Evolutionary conservation across 352 stramenopile species (phyloP).

Genomic region (Pythium periplocum): DNA sequence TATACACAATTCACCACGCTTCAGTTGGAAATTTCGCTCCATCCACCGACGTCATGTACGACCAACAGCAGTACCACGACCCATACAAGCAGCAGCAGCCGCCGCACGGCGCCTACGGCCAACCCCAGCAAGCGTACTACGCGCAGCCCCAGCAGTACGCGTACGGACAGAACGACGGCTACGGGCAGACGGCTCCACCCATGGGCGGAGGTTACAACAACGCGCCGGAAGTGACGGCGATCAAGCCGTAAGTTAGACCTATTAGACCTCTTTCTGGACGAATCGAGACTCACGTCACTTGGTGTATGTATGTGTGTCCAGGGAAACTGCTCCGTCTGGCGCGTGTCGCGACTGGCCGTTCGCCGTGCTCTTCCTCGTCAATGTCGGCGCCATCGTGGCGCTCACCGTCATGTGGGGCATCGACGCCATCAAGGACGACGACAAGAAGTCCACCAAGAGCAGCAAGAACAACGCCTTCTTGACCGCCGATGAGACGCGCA

Average conservation of each 20-base stretch:
- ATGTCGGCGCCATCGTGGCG: slow-evolving; percentile 68
- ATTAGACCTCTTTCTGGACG: background rate
- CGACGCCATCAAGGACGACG: slow-evolving; percentile 43
- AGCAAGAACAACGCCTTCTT: slow-evolving; percentile 23
- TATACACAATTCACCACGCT: too few relatives aligned
- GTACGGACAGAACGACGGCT: slow-evolving; percentile 16
- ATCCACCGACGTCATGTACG: slow-evolving; percentile 23
- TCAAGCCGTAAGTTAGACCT: slow-evolving; percentile 55
- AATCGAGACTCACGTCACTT: background rate
- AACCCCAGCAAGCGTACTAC: slow-evolving; percentile 9
- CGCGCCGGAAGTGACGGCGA: slow-evolving; percentile 46
- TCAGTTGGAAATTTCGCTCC: background rate
- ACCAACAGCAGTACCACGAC: slow-evolving; percentile 25
- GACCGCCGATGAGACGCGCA: slow-evolving; percentile 40
- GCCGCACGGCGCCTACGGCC: slow-evolving; percentile 4
- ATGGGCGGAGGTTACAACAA: slow-evolving; percentile 19
- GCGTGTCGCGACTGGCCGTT: slow-evolving; percentile 78
- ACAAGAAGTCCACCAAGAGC: slow-evolving; percentile 13
- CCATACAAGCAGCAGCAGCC: slow-evolving; percentile 22
- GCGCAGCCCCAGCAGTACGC: slow-evolving; percentile 15
- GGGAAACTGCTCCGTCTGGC: slow-evolving; percentile 22
- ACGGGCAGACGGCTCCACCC: background rate
- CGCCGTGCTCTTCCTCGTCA: slow-evolving; percentile 68
- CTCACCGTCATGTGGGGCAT: slow-evolving; percentile 64
- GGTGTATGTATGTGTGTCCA: slow-evolving; percentile 9